Evolutionary conservation across 139 green algal genomes (phyloP).

Genomic region (Micromonas commoda): DNA sequence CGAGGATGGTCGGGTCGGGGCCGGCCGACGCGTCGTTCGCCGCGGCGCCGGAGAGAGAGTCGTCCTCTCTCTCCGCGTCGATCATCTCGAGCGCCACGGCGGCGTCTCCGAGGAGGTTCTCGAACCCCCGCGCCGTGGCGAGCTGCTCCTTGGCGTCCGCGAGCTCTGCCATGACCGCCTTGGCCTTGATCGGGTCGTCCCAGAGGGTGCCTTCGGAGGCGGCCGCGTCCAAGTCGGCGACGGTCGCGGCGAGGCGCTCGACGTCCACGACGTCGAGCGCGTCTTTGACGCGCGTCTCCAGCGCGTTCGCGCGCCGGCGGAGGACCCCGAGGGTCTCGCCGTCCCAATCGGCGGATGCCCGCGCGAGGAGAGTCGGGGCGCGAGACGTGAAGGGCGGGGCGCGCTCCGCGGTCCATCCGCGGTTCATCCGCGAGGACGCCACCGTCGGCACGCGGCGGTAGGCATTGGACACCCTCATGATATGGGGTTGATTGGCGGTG

Average conservation of each 20-base stretch:
- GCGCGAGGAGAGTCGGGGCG: no score
- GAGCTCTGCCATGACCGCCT: slow-evolving; percentile 48
- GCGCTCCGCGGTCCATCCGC: no score
- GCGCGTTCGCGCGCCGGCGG: background rate
- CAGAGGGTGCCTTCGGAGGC: slow-evolving; percentile 49
- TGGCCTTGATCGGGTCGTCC: slow-evolving; percentile 53
- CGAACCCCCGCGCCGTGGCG: slow-evolving; percentile 35
- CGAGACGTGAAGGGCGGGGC: no score
- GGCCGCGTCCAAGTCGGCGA: slow-evolving; percentile 49
- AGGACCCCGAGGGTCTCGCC: slow-evolving; percentile 8
- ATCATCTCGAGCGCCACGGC: slow-evolving; percentile 50
- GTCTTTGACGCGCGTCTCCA: background rate
- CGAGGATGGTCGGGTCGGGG: no score
- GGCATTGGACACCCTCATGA: no score
- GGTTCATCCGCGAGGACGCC: no score
- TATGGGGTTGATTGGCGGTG: no score
- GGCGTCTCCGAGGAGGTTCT: slow-evolving; percentile 34
- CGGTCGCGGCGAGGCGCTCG: slow-evolving; percentile 14
- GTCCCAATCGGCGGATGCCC: background rate
- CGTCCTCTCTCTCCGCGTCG: slow-evolving; percentile 43
- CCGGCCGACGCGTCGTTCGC: background rate
- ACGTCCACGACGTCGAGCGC: slow-evolving; percentile 14
- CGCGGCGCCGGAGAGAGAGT: background rate
- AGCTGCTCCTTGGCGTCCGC: slow-evolving; percentile 36
- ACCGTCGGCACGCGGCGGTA: no score